phyloP scores from a whole-genome alignment of 495 filamentous ascomycete species.

The Hypoxylon trugodes region DNA sequence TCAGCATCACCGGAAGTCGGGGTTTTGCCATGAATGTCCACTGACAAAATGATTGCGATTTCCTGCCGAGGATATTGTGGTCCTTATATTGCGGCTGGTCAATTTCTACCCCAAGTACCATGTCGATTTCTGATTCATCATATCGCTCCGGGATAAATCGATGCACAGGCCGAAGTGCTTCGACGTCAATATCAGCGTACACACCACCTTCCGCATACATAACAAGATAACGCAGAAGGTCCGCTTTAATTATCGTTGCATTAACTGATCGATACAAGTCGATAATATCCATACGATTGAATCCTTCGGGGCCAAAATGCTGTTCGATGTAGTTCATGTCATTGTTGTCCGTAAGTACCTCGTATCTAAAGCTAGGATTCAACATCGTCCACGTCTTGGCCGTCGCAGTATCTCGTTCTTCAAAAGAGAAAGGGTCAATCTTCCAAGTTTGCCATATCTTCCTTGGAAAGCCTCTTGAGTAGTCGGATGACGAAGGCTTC shows the following conservation, averaged over 20 bases:
- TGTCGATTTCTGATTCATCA: conserved; percentile 58
- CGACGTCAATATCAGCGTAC: conserved; percentile 67
- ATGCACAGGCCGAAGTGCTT: conserved; percentile 56
- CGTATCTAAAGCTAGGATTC: conserved; percentile 69
- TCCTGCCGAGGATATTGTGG: conserved; percentile 68
- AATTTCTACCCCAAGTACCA: conserved; percentile 72
- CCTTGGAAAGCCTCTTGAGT: conserved; percentile 47
- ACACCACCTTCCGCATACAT: conserved; percentile 66
- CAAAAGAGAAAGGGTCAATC: conserved; percentile 64
- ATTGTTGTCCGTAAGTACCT: conserved; percentile 70
- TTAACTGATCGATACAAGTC: conserved; percentile 64
- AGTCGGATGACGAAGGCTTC: conserved; percentile 34
- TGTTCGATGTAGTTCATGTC: conserved; percentile 66
- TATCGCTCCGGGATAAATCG: conserved; percentile 63
- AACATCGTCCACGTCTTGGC: conserved; percentile 65
- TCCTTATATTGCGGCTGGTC: conserved; percentile 68
- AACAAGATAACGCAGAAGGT: conserved; percentile 66
- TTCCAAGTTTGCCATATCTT: conserved; percentile 79
- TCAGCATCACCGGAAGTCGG: conserved; percentile 67
- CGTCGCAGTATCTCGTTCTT: conserved; percentile 59
- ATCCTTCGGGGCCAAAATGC: conserved; percentile 63
- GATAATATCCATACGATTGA: conserved; percentile 69
- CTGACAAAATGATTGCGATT: conserved; percentile 71
- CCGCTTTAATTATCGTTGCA: conserved; percentile 67
- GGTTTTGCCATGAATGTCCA: conserved; percentile 75